Base-by-base conservation (phyloP, 2,329 filamentous ascomycete species). In the Coniella vitis region DNA sequence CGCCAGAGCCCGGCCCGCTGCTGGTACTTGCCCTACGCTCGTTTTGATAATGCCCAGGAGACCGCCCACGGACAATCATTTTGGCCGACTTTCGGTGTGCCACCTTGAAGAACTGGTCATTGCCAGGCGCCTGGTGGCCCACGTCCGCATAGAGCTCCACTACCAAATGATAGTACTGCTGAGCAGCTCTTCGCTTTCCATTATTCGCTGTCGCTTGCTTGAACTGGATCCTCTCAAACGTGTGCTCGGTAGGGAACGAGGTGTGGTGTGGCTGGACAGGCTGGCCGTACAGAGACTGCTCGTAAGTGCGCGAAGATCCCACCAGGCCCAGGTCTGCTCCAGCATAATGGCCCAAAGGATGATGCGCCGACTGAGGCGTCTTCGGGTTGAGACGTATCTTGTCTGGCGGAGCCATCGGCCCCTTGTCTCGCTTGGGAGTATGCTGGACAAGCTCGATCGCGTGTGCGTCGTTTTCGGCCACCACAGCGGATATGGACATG, bases 121-220 rank as follows among this genome's bases (percentile, higher is more conserved):
- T 64, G 39, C 49, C 21, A 35, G 56, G 61, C 51, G 49, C 66
- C 57, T 66, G 71, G 29, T 65, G 61, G 2, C 79, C 75, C 7
- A 88, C 69, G 55, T 90, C 83, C 7, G 79, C 87, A 65, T 81
- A 88, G 1, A 94, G 78, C 62, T 95, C 89, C 4, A 95, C 84
- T 39, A 94, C 79, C n/a, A 96, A 74, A 59, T 93, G 87, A 61
- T 94, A 95, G 65, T 90, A 95, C 59, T 95, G 90, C 62, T 96
- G 90, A 16, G 90, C 88, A 1, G 90, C 90, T 49, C 90, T 76
- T 57, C 90, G 78, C 65, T 95, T 95, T 40, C 90, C 90, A 57
- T 96, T 96, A 69, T 95, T 96, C 20, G 89, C 88, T 0, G 90
- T 95, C 1, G 90, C 90, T 56, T 88, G 87, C 65, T 95, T 94